Base-by-base conservation (phyloP, 106 monocot species). In the Dendrobium huoshanense region DNA sequence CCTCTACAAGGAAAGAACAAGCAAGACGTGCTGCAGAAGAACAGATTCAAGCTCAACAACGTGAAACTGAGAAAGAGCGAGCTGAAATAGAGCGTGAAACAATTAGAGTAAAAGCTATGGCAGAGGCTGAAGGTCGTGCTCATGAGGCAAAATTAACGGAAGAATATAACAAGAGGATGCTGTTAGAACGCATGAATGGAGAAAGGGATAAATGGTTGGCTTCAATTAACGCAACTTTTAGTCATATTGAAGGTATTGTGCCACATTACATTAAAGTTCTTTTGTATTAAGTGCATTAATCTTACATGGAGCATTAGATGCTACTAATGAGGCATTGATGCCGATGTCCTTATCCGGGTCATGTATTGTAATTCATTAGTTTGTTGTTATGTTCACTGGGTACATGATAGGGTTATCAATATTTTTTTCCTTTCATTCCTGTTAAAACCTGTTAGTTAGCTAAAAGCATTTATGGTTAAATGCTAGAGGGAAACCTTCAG, bases 191-290 rank as follows among this genome's bases (percentile, higher is more conserved):
- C 41, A 88, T 97, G 86, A 88, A 85, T 70, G 94, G 94, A 6
- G 97, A 97, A 83, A 92, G 74, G 79, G 94, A 97, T 20, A 97
- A 97, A 75, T 97, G 97, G 97, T 47, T 97, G 75, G 89, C 94
- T 78, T 92, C 94, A 61, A 91, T 97, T 79, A 97, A 97, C 80
- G 81, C 97, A 67, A 92, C 94, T 79, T 97, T 97, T 87, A 83
- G 81, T 77, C 94, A 97, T 78, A 89, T 97, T 85, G 96, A 97
- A 92, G 94, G 96, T 94, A 83, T 25, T 76, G 7, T 70, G 4
- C 13, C 31, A 33, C 13, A 70, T 29, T 70, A 33, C 70, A 37
- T 70, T 70, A 24, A 25, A 67, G 25, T 27, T 24, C 27, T 67
- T 6, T 31, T 67, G 22, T 67, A 0, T 67, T 67, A 67, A 8